These are phyloP conservation scores for Penicillium cataractarum DNA, from an alignment of 495 filamentous ascomycete species.

Conservation along the genomic window DNA sequence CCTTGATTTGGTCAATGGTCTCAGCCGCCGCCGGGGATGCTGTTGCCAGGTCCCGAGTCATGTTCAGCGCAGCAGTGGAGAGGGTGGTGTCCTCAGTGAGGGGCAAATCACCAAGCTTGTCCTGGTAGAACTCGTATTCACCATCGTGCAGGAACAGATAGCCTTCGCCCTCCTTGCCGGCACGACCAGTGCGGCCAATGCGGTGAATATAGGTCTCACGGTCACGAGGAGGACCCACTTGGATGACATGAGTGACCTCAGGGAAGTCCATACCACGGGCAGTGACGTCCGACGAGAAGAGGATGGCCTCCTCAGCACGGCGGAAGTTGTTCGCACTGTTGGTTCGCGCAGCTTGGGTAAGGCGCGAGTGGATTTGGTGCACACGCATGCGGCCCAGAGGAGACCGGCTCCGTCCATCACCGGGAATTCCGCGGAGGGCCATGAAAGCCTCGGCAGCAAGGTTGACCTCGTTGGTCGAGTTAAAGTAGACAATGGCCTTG, in stretches of 20 bases:
- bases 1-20: constrained; percentile 39
- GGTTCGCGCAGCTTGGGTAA: constrained; percentile 71
- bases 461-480: constrained; percentile 71
- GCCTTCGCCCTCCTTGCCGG: constrained; percentile 76
- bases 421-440: constrained; percentile 43
- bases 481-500: constrained; percentile 92
- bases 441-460: constrained; percentile 65
- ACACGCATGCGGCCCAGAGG: constrained; percentile 53
- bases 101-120: constrained; percentile 62
- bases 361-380: constrained; percentile 76
- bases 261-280: constrained; percentile 88
- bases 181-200: constrained; percentile 72
- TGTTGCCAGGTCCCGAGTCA: constrained; percentile 42
- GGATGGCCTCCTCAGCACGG: constrained; percentile 61
- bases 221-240: constrained; percentile 63
- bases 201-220: constrained; percentile 75
- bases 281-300: constrained; percentile 93
- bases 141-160: constrained; percentile 70
- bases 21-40: constrained; percentile 32
- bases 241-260: constrained; percentile 71
- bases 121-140: constrained; percentile 55
- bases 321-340: constrained; percentile 73
- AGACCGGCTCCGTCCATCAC: constrained; percentile 34
- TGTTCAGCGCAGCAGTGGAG: constrained; percentile 54
- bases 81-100: constrained; percentile 61